These are phyloP conservation scores for Magnusiomyces suaveolens DNA, from an alignment of 1,139 yeast genomes.

Conservation along the genomic window DNA sequence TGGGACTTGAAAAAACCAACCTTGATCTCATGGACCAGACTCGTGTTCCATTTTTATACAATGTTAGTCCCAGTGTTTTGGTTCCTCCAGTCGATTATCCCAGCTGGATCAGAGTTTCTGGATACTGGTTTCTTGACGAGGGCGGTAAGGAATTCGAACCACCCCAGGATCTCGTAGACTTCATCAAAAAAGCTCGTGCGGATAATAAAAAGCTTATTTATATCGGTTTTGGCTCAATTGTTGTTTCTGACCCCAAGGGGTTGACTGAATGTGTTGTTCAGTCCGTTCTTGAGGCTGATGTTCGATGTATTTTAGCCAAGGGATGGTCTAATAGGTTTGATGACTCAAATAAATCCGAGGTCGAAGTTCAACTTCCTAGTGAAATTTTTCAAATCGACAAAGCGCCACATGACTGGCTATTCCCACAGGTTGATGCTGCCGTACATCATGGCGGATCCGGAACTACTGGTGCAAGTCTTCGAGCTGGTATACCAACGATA, in stretches of 20 bases:
- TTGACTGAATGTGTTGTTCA: conserved; percentile 69
- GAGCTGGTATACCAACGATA: conserved; percentile 81
- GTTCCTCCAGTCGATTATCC: conserved; percentile 92
- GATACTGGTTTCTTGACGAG: conserved; percentile 89
- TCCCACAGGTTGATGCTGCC: conserved; percentile 81
- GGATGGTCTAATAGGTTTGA: conserved; percentile 84
- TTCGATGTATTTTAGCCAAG: conserved; percentile 75
- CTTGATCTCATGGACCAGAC: conserved; percentile 62
- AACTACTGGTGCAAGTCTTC: conserved; percentile 83
- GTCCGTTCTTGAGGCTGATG: conserved; percentile 71
- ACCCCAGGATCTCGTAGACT: conserved; percentile 47
- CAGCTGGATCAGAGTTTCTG: conserved; percentile 90
- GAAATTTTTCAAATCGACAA: conserved; percentile 61
- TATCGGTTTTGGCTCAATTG: conserved; percentile 93
- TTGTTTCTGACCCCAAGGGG: conserved; percentile 70
- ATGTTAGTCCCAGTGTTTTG: conserved; percentile 75
- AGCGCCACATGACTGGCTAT: conserved; percentile 91
- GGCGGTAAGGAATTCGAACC: conserved; percentile 49
- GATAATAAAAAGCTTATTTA: conserved; percentile 67
- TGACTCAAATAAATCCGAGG: conserved; percentile 28
- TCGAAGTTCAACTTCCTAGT: conserved; percentile 55
- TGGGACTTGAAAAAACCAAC: conserved; percentile 59
- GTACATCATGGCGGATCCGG: conserved; percentile 98
- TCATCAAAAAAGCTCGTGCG: conserved; percentile 52
- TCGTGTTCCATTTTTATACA: conserved; percentile 79